Evolutionary conservation across 1,284 basidiomycete genomes (phyloP).

Genomic region (Ganoderma meredithae): DNA sequence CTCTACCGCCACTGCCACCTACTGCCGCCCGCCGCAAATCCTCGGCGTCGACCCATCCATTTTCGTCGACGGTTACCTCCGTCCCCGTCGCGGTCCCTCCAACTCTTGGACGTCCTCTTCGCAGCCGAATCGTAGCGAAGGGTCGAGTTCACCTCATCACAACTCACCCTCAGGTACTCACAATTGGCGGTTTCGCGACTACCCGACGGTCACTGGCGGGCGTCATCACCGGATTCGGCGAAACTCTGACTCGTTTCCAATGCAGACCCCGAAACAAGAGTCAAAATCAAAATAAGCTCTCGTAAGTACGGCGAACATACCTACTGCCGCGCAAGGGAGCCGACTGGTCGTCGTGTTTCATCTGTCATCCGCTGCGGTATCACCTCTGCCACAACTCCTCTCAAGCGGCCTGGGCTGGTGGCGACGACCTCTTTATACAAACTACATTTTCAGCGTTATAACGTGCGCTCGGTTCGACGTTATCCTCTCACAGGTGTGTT

Average conservation of each 20-base stretch:
- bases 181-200: not conserved
- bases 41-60: slow-evolving; percentile 7
- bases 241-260: slow-evolving; percentile 32
- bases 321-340: not conserved
- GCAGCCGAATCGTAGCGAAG: not conserved
- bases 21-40: slow-evolving; percentile 13
- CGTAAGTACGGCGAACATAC: not conserved
- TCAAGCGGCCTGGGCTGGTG: slow-evolving; percentile 8
- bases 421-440: slow-evolving; percentile 6
- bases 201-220: not conserved
- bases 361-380: slow-evolving; percentile 16
- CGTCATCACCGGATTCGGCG: not conserved
- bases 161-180: not conserved
- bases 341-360: slow-evolving; percentile 29
- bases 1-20: slow-evolving; percentile 22
- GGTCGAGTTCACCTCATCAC: not conserved
- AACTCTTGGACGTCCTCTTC: not conserved
- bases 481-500: not conserved
- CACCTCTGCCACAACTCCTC: not conserved
- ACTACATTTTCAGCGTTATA: not conserved
- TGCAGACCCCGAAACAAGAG: slow-evolving; percentile 13
- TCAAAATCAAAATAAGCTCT: slow-evolving; percentile 1
- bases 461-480: not conserved
- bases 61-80: not conserved
- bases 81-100: not conserved